phyloP scores from a whole-genome alignment of 2,329 filamentous ascomycete genomes.

The Myriosclerotinia duriaeana region DNA sequence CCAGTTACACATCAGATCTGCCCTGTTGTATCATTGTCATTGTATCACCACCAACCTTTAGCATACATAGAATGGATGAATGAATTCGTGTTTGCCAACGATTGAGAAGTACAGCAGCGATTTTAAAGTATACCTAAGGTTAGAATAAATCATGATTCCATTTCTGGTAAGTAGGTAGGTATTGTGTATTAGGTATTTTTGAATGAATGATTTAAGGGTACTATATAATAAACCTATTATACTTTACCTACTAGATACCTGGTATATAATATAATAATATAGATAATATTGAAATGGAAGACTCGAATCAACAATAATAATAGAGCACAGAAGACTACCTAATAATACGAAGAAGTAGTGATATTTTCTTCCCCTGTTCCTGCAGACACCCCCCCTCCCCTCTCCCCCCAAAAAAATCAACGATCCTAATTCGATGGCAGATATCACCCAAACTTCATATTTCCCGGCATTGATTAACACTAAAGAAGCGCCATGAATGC shows the following conservation, averaged over 20 bases:
- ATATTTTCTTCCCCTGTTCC: constrained; percentile 2
- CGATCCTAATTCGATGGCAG: constrained; percentile 9
- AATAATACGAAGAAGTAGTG: too few species aligned
- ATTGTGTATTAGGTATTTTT: too few species aligned
- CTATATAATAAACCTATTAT: too few species aligned
- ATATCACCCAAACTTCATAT: constrained; percentile 4
- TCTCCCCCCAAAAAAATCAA: neutral
- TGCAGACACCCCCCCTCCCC: constrained; percentile 6
- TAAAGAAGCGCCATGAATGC: constrained; percentile 22
- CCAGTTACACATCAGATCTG: constrained; percentile 9
- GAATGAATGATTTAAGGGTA: too few species aligned
- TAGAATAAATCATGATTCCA: too few species aligned
- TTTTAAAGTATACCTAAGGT: neutral
- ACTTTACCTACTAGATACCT: too few species aligned
- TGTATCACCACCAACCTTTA: neutral
- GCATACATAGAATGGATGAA: neutral
- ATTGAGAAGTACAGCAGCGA: neutral
- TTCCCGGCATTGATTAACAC: constrained; percentile 14
- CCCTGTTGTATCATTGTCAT: neutral
- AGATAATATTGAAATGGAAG: too few species aligned
- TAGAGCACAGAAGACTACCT: neutral
- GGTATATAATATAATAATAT: too few species aligned
- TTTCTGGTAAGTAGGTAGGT: too few species aligned
- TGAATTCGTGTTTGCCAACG: constrained; percentile 2
- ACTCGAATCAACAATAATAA: too few species aligned